These are phyloP conservation scores for Galium porrigens DNA, from an alignment of 305 asterid genomes.

Conservation along the genomic window DNA sequence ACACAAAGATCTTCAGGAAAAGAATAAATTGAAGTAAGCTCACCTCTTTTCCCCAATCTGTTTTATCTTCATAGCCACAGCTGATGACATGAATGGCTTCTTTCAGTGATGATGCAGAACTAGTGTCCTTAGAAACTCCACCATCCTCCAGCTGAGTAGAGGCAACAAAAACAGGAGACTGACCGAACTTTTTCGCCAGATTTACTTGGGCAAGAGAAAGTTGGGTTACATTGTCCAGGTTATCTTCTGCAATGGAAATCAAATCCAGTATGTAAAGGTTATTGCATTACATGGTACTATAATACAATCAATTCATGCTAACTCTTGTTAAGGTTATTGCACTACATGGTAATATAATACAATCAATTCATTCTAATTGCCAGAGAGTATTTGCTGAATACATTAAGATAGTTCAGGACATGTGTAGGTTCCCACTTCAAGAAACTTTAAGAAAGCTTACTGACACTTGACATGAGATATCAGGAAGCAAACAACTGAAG, in stretches of 20 bases:
- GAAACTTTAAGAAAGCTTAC: neutral
- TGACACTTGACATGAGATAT: neutral
- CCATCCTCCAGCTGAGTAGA: constrained; percentile 54
- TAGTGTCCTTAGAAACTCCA: constrained; percentile 32
- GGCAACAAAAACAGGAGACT: constrained; percentile 62
- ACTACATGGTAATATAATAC: neutral
- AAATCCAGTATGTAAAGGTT: constrained; percentile 7
- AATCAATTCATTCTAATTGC: neutral
- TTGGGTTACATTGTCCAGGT: constrained; percentile 20
- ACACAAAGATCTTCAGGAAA: neutral
- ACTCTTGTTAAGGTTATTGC: no score
- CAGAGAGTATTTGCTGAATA: neutral
- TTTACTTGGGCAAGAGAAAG: constrained; percentile 42
- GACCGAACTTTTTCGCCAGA: constrained; percentile 71
- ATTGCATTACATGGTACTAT: neutral
- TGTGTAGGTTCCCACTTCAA: neutral
- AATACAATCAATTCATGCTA: neutral
- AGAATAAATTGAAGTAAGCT: neutral
- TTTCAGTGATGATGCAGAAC: constrained; percentile 34
- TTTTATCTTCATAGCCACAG: constrained; percentile 92
- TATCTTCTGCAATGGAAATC: constrained; percentile 27
- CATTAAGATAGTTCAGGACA: neutral
- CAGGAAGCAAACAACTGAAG: neutral
- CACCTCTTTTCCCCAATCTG: constrained; percentile 97
- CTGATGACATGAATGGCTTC: constrained; percentile 82